A percentile compares a stretch with the other conserved stretches of the same genome.
Evolutionary conservation across 2,329 filamentous ascomycete species (phyloP).

Genomic region (Aspergillus terreus): DNA sequence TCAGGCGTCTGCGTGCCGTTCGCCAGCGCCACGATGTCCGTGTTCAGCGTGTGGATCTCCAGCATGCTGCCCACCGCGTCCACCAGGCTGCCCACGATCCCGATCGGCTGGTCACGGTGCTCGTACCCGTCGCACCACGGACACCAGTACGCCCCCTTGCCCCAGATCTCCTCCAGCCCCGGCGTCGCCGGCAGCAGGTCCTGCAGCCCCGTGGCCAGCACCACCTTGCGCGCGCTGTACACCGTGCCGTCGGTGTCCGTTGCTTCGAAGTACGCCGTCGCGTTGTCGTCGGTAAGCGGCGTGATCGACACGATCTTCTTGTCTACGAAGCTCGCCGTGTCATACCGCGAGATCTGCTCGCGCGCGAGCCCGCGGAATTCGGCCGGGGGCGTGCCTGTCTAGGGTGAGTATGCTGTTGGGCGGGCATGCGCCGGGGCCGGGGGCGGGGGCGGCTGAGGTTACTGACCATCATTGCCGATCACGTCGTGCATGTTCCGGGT

Average conservation of each 20-base stretch:
- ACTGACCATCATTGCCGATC: constrained; percentile 55
- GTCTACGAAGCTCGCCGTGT: constrained; percentile 49
- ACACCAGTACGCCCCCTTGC: constrained; percentile 60
- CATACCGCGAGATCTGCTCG: constrained; percentile 50
- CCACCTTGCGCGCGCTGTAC: constrained; percentile 51
- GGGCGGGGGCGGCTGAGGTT: no score
- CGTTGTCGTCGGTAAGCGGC: constrained; percentile 12
- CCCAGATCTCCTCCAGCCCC: constrained; percentile 54
- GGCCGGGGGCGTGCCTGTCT: constrained; percentile 50
- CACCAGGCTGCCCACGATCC: constrained; percentile 48
- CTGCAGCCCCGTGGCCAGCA: constrained; percentile 56
- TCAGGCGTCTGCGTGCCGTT: constrained; percentile 56
- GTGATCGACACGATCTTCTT: constrained; percentile 46
- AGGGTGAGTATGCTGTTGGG: background rate
- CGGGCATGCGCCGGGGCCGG: no score
- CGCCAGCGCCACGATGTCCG: constrained; percentile 54
- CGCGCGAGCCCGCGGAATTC: constrained; percentile 55
- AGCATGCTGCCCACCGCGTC: constrained; percentile 45
- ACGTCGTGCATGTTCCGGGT: constrained; percentile 62
- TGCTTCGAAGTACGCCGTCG: constrained; percentile 47
- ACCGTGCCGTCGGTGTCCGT: constrained; percentile 31
- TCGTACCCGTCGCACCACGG: constrained; percentile 64
- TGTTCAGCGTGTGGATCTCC: constrained; percentile 55
- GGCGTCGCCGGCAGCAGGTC: constrained; percentile 56
- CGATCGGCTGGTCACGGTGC: constrained; percentile 56